phyloP scores from a whole-genome alignment of 306 rosid species.

The Delonix regia region DNA sequence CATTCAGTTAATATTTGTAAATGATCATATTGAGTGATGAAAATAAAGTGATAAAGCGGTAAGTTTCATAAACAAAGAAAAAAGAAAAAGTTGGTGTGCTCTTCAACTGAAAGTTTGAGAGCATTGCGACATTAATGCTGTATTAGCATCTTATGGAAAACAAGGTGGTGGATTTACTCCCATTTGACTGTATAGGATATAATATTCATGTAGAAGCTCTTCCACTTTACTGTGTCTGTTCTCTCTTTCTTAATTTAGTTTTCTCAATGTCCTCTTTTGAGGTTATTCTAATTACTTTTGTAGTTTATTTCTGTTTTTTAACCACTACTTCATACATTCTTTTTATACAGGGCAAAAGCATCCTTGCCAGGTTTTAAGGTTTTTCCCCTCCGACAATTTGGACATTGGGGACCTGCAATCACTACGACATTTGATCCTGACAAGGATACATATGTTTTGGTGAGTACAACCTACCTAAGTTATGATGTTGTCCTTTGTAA shows the following conservation, averaged over 20 bases:
- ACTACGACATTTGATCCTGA: conserved; percentile 66
- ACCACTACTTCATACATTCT: conserved; percentile 32
- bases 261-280: not conserved
- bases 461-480: conserved; percentile 37
- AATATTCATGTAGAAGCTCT: conserved; percentile 27
- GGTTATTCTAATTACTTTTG: conserved; percentile 15
- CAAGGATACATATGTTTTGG: conserved; percentile 87
- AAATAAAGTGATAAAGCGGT: conserved; percentile 13
- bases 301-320: conserved; percentile 23
- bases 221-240: not conserved
- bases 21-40: conserved; percentile 3
- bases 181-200: conserved; percentile 13
- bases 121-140: conserved; percentile 14
- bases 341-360: conserved; percentile 71
- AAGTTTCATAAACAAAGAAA: conserved; percentile 10
- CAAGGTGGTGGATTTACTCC: conserved; percentile 2
- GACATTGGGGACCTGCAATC: conserved; percentile 92
- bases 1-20: conserved; percentile 14
- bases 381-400: conserved; percentile 90
- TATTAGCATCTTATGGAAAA: conserved; percentile 16
- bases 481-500: too few relatives aligned
- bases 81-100: not conserved
- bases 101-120: conserved; percentile 15
- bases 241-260: conserved; percentile 2
- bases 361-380: conserved; percentile 84